phyloP scores from a whole-genome alignment of 495 filamentous ascomycete species.

The Paragyromitra xinjiangensis region DNA sequence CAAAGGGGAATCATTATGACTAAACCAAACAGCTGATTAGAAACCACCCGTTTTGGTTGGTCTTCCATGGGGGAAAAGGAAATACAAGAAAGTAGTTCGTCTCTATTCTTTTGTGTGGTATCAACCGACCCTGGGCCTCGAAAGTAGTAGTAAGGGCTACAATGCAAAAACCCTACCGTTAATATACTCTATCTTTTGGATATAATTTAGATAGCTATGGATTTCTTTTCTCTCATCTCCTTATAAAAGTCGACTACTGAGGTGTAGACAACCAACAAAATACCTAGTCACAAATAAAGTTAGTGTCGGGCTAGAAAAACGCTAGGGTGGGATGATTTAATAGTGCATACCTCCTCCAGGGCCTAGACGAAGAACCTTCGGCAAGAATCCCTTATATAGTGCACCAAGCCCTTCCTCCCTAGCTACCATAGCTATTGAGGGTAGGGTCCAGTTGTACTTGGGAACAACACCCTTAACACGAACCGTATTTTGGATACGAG shows the following conservation, averaged over 20 bases:
- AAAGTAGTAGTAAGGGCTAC: constrained; percentile 3
- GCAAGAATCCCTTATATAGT: constrained; percentile 96
- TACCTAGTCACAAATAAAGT: constrained; percentile 64
- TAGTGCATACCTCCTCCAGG: constrained; percentile 71
- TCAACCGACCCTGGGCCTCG: neutral
- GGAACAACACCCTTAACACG: constrained; percentile 78
- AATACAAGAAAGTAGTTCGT: constrained; percentile 24
- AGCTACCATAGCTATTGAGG: constrained; percentile 81
- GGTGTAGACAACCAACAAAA: constrained; percentile 91
- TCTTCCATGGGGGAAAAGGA: neutral
- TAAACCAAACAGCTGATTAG: constrained; percentile 5
- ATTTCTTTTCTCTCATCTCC: constrained; percentile 61
- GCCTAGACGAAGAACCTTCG: constrained; percentile 89
- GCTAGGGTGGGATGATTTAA: neutral
- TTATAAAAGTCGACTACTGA: constrained; percentile 92
- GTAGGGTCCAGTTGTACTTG: constrained; percentile 99
- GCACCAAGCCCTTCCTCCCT: constrained; percentile 92
- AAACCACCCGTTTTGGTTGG: neutral
- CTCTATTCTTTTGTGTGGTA: constrained; percentile 31
- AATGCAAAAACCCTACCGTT: neutral
- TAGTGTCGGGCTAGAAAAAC: neutral
- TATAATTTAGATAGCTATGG: constrained; percentile 13
- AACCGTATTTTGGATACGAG: constrained; percentile 90
- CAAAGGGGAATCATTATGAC: neutral
- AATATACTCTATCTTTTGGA: neutral